A percentile compares a stretch with the other conserved stretches of the same genome.
phyloP scores from a whole-genome alignment of 257 asterid species.

The Verbascum thapsus region DNA sequence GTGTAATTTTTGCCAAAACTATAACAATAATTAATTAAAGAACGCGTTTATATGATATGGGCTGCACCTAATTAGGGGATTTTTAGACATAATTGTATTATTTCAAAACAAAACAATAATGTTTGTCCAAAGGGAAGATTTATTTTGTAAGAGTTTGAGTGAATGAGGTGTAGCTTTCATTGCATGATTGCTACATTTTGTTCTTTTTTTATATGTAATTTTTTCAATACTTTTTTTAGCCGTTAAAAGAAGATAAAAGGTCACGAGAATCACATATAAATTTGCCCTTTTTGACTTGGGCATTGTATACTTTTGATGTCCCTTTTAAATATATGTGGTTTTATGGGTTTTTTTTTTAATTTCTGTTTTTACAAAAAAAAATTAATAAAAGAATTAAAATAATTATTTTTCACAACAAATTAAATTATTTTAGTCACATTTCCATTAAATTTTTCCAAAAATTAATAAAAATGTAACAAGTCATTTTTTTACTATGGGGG shows the following conservation, averaged over 20 bases:
- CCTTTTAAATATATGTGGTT: neutral
- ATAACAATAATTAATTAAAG: neutral
- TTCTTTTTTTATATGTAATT: neutral
- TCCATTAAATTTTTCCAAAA: no score
- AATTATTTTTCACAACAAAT: no score
- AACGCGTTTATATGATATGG: slow-evolving; percentile 25
- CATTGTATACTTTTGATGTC: slow-evolving; percentile 29
- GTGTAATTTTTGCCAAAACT: neutral
- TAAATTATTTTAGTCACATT: no score
- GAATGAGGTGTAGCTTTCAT: slow-evolving; percentile 31
- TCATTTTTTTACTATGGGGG: neutral
- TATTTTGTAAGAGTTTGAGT: slow-evolving; percentile 1
- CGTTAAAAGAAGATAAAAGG: slow-evolving; percentile 39
- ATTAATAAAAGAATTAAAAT: no score
- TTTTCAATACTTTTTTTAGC: slow-evolving; percentile 17
- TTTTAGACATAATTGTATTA: slow-evolving; percentile 1
- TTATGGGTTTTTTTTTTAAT: neutral
- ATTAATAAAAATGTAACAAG: no score
- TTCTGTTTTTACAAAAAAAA: neutral
- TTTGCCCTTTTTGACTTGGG: slow-evolving; percentile 26
- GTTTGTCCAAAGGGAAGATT: slow-evolving; percentile 7
- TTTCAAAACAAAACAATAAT: neutral
- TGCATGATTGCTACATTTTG: slow-evolving; percentile 18
- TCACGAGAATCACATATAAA: slow-evolving; percentile 40
- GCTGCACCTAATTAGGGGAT: slow-evolving; percentile 9